Percentiles rank a stretch among this genome's conserved stretches.
Evolutionary conservation across 2,329 filamentous ascomycete species (phyloP).

Genomic region (Colletotrichum filicis): DNA sequence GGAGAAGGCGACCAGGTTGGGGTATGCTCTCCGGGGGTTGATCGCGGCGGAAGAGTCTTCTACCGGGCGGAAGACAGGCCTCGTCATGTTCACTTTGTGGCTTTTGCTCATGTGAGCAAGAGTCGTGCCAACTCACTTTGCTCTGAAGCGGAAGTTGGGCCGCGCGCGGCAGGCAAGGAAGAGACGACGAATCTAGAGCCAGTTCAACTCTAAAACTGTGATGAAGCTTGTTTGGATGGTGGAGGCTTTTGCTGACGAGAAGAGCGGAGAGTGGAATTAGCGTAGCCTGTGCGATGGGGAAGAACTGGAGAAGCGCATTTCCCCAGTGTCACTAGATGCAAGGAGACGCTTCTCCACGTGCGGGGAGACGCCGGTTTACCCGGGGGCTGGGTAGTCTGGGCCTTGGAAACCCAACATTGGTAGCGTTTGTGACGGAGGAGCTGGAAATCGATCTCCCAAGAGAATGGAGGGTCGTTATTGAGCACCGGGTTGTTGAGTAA

Average conservation of each 20-base stretch:
- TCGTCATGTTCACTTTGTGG: background rate
- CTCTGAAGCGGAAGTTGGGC: background rate
- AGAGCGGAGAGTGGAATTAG: background rate
- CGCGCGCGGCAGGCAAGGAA: background rate
- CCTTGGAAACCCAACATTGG: background rate
- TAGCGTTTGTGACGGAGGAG: background rate
- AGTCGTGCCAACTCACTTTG: background rate
- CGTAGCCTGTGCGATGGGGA: background rate
- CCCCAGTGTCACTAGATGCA: background rate
- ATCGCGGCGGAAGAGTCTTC: constrained; percentile 22
- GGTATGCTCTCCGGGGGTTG: background rate
- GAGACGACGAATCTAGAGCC: background rate
- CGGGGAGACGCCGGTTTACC: background rate
- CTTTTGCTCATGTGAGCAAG: background rate
- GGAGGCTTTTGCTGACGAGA: background rate
- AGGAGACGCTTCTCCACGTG: background rate
- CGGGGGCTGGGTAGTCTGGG: background rate
- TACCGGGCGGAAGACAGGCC: constrained; percentile 8
- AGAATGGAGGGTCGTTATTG: background rate
- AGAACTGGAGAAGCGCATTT: background rate
- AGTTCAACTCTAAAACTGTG: background rate
- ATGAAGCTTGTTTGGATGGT: background rate
- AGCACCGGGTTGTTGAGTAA: background rate
- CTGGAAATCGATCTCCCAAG: background rate
- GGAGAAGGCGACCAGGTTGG: constrained; percentile 19